phyloP scores from a whole-genome alignment of 2,329 filamentous ascomycete species.

The Mycosphaerella sp. region DNA sequence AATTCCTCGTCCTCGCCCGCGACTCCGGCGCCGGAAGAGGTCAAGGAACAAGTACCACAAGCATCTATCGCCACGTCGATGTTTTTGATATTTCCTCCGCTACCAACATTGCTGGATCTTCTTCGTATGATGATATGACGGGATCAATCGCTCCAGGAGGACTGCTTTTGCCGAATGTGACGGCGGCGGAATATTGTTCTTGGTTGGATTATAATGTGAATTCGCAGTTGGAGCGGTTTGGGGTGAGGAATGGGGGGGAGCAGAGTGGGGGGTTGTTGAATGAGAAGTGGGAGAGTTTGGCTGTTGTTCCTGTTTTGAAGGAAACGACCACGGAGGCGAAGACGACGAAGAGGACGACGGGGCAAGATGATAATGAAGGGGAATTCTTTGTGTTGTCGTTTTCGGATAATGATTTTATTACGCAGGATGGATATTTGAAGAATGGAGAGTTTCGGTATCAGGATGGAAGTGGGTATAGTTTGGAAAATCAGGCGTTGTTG shows the following conservation, averaged over 20 bases:
- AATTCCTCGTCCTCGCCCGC: constrained; percentile 61
- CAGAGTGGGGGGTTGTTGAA: constrained; percentile 57
- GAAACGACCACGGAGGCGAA: constrained; percentile 17
- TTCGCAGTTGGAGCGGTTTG: constrained; percentile 57
- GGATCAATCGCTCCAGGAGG: constrained; percentile 46
- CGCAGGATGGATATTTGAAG: constrained; percentile 60
- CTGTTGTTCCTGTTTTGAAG: constrained; percentile 52
- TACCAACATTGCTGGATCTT: constrained; percentile 53
- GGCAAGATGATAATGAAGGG: constrained; percentile 35
- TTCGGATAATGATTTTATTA: constrained; percentile 70
- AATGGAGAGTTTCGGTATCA: constrained; percentile 50
- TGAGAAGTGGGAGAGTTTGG: constrained; percentile 71
- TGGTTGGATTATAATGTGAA: constrained; percentile 60
- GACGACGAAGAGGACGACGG: too few species aligned
- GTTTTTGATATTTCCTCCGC: constrained; percentile 58
- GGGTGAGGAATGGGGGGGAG: constrained; percentile 60
- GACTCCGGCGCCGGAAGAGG: constrained; percentile 58
- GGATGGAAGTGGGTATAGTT: constrained; percentile 51
- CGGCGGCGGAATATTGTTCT: constrained; percentile 55
- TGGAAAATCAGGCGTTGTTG: constrained; percentile 58
- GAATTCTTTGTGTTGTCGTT: constrained; percentile 61
- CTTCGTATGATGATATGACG: constrained; percentile 34
- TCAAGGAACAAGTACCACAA: constrained; percentile 45
- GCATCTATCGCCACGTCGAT: constrained; percentile 61
- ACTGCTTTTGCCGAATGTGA: constrained; percentile 49